A percentile compares a stretch with the other conserved stretches of the same genome.
Evolutionary conservation across 2,329 filamentous ascomycete species (phyloP).

Genomic region (Aureobasidium sp.): DNA sequence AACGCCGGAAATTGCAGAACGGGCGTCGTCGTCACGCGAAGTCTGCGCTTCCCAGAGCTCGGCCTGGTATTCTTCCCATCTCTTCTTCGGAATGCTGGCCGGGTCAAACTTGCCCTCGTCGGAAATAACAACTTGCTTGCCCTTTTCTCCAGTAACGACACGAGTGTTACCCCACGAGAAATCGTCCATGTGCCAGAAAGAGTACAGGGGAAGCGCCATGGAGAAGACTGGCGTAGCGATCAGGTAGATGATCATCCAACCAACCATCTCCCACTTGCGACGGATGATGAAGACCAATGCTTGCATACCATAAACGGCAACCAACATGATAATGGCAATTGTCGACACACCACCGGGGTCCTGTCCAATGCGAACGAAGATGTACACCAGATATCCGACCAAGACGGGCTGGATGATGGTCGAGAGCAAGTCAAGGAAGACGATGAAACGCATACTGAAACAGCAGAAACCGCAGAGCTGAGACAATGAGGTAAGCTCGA

Average conservation of each 20-base stretch:
- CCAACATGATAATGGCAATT: slow-evolving; percentile 83
- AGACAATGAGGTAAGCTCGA: slow-evolving; percentile 86
- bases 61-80: slow-evolving; percentile 98
- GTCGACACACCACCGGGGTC: slow-evolving; percentile 64
- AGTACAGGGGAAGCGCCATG: slow-evolving; percentile 81
- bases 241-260: slow-evolving; percentile 97
- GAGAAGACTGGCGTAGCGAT: slow-evolving; percentile 86
- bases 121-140: slow-evolving; percentile 84
- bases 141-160: slow-evolving; percentile 89
- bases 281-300: slow-evolving; percentile 94
- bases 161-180: slow-evolving; percentile 99
- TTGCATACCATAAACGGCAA: slow-evolving; percentile 94
- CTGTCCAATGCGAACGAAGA: slow-evolving; percentile 65
- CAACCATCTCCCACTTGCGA: slow-evolving; percentile 99
- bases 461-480: slow-evolving; percentile 99
- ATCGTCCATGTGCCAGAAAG: slow-evolving; percentile 99
- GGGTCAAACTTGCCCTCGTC: slow-evolving; percentile 99
- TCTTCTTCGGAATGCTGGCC: slow-evolving; percentile 86
- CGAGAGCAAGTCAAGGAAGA: slow-evolving; percentile 87
- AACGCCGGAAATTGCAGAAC: slow-evolving; percentile 85
- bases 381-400: slow-evolving; percentile 80
- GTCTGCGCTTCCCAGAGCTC: slow-evolving; percentile 96
- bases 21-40: slow-evolving; percentile 62
- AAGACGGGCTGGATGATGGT: slow-evolving; percentile 90
- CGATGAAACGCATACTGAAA: slow-evolving; percentile 98